Conservation (phyloP, 139 green algal genomes). For the Pleodorina starrii region DNA sequence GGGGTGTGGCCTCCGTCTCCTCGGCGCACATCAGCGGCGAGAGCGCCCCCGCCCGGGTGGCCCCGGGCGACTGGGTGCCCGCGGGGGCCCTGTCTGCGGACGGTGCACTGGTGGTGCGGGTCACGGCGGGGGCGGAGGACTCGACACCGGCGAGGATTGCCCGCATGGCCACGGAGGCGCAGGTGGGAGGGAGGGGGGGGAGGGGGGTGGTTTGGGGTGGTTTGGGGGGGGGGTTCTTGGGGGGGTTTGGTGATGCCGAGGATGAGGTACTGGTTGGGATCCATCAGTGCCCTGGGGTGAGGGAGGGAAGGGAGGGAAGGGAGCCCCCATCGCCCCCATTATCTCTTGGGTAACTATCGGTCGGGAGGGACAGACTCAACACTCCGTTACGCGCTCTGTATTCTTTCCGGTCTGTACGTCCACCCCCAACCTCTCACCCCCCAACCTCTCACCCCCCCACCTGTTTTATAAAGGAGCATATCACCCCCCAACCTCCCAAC, state of each 20-base stretch:
- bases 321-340: no score
- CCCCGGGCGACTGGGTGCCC: conserved; percentile 51
- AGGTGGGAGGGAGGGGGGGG: conserved; percentile 59
- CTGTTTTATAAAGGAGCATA: no score
- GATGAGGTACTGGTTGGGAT: no score
- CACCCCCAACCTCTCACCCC: neutral
- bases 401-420: no score
- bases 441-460: neutral
- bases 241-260: no score
- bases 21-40: conserved; percentile 89
- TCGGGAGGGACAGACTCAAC: no score
- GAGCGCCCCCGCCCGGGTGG: conserved; percentile 58
- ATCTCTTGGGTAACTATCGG: no score
- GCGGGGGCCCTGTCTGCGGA: conserved; percentile 76
- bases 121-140: conserved; percentile 65
- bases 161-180: conserved; percentile 77
- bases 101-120: conserved; percentile 81
- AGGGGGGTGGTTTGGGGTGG: neutral
- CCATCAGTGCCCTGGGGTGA: no score
- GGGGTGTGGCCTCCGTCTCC: conserved; percentile 78
- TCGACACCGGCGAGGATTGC: conserved; percentile 89
- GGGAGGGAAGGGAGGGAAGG: no score
- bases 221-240: no score
- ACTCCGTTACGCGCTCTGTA: no score
- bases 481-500: no score